Percentiles rank a stretch among this genome's conserved stretches.
phyloP scores from a whole-genome alignment of 2,329 filamentous ascomycete species.

The Peltaster fructicola region DNA sequence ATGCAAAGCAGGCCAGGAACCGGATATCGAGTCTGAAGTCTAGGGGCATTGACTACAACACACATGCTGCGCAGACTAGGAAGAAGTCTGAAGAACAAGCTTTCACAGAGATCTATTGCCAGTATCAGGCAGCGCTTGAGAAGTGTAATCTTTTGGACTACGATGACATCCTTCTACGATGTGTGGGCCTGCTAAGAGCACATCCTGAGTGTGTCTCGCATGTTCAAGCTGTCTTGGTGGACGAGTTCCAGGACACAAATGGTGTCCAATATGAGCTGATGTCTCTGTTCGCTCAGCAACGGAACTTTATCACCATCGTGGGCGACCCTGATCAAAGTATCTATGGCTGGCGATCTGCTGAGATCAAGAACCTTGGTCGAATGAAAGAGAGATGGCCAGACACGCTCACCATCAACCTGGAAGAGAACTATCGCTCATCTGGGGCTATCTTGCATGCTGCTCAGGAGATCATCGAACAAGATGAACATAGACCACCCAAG shows the following conservation, averaged over 20 bases:
- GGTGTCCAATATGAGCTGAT: conserved; percentile 88
- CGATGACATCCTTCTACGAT: conserved; percentile 75
- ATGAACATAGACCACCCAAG: conserved; percentile 64
- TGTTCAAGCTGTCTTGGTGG: conserved; percentile 78
- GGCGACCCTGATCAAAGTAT: conserved; percentile 97
- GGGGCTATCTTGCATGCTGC: conserved; percentile 67
- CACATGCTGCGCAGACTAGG: conserved; percentile 25
- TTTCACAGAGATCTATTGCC: conserved; percentile 48
- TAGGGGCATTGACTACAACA: conserved; percentile 32
- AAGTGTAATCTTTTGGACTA: conserved; percentile 78
- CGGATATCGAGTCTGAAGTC: conserved; percentile 55
- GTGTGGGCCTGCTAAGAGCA: conserved; percentile 56
- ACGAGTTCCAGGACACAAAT: conserved; percentile 97
- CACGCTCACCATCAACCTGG: conserved; percentile 66
- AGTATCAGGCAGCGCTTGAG: conserved; percentile 61
- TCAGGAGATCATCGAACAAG: conserved; percentile 77
- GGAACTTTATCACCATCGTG: conserved; percentile 73
- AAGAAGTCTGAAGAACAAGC: conserved; percentile 42
- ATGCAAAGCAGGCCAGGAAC: conserved; percentile 50
- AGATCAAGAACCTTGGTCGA: conserved; percentile 70
- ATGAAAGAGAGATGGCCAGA: conserved; percentile 61
- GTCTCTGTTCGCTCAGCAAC: conserved; percentile 60
- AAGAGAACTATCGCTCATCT: conserved; percentile 90
- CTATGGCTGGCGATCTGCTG: conserved; percentile 85
- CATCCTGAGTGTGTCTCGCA: conserved; percentile 73